Base-by-base conservation (phyloP, 2,329 filamentous ascomycete species). In the Ceratocystis harringtonii region DNA sequence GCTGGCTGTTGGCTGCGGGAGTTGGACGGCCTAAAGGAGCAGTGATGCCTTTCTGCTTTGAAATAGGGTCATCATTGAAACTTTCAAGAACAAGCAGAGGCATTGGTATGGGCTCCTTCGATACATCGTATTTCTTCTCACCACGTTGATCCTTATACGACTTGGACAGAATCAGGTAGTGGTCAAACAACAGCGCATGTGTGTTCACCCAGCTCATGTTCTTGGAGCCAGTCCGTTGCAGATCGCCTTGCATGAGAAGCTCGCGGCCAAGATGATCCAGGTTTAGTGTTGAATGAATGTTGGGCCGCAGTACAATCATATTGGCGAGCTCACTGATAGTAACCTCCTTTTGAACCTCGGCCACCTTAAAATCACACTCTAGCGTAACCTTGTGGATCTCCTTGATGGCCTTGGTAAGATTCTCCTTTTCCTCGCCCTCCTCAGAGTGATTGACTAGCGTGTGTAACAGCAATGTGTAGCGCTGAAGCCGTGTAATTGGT, bases 101-200 rank as follows among this genome's bases (percentile, higher is more conserved):
- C 92, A 99, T 99, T 0, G 94, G 94, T 69, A 99, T 96, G 5
- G 89, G 90, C 78, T 57, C 81, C 74, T 95, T 92, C 0, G 92
- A 96, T 41, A 99, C 92, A 74, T 99, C 94, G 70, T 94, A 99
- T 70, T 89, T 90, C 75, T 88, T 94, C 64, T 87, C 81, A n/a
- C 82, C 83, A 61, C 83, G 84, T 57, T 84, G 81, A 57, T 85
- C 83, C 71, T 91, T 90, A 2, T 86, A 80, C 6, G 90, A 81
- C 78, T 99, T 99, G 48, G 94, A 89, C 57, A 99, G 78, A 43
- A 99, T 92, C 45, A 99, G 81, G 74, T 96, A 99, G 75, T 99
- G 92, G 71, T 99, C 95, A 72, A 99, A 97, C 0, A 99, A 81
- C 58, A 99, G 82, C 1, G 90, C 91, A 73, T 96, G 91, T 0